Evolutionary conservation across 129 eudicot species (phyloP).

Genomic region (Tanacetum coccineum): DNA sequence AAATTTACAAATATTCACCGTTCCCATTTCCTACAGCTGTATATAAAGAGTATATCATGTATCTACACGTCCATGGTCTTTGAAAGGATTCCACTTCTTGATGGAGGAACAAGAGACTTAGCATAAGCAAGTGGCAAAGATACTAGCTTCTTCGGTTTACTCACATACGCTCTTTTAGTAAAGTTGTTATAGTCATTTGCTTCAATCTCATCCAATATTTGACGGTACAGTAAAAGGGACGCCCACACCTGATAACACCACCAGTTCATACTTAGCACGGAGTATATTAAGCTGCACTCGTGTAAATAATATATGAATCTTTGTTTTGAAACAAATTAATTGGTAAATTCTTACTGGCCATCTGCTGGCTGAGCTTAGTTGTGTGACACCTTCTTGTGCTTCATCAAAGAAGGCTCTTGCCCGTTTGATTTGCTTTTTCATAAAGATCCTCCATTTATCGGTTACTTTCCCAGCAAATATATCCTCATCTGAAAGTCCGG

Average conservation of each 20-base stretch:
- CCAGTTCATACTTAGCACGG: not conserved
- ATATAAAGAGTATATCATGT: conserved; percentile 12
- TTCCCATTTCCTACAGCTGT: conserved; percentile 26
- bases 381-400: conserved; percentile 85
- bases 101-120: conserved; percentile 66
- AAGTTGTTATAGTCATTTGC: conserved; percentile 95
- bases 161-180: conserved; percentile 83
- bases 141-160: conserved; percentile 80
- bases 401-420: conserved; percentile 93
- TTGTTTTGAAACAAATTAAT: not conserved
- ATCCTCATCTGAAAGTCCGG: conserved; percentile 93
- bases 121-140: conserved; percentile 88
- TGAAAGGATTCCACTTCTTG: conserved; percentile 33
- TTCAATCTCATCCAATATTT: conserved; percentile 93
- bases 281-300: not conserved
- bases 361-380: conserved; percentile 93
- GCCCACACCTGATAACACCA: conserved; percentile 84
- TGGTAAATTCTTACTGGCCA: conserved; percentile 80
- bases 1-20: conserved; percentile 29
- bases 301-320: too few relatives aligned
- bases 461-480: conserved; percentile 96
- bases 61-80: conserved; percentile 27
- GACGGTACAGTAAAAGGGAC: conserved; percentile 70
- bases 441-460: conserved; percentile 88
- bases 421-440: conserved; percentile 90